phyloP scores from a whole-genome alignment of 148 eudicot genomes.

The Chenopodium berlandieri region DNA sequence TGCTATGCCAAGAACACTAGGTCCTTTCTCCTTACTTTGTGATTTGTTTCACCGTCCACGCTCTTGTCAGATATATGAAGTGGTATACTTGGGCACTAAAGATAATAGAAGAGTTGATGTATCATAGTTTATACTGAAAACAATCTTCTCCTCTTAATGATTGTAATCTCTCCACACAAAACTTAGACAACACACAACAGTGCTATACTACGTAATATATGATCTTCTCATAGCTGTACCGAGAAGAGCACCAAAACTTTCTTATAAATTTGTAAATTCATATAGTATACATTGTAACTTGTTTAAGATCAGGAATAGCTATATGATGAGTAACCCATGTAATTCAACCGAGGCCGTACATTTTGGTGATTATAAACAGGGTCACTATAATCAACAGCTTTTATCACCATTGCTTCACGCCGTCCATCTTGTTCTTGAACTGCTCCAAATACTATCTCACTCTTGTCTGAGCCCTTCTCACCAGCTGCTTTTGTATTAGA shows the following conservation, averaged over 20 bases:
- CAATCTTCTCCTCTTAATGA: neutral
- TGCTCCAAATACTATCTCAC: slow-evolving; percentile 84
- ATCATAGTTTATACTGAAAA: neutral
- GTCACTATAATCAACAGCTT: slow-evolving; percentile 79
- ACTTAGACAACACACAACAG: neutral
- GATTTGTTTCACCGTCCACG: neutral
- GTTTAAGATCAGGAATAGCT: slow-evolving; percentile 33
- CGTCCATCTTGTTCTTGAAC: slow-evolving; percentile 76
- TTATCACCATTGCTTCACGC: slow-evolving; percentile 72
- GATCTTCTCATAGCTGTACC: slow-evolving; percentile 7
- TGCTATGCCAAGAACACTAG: neutral
- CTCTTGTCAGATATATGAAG: neutral
- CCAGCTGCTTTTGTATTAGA: slow-evolving; percentile 45
- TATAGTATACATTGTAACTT: neutral
- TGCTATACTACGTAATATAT: neutral
- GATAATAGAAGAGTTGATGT: neutral
- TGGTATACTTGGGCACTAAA: neutral
- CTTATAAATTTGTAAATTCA: neutral
- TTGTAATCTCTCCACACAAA: neutral
- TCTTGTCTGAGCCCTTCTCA: slow-evolving; percentile 55
- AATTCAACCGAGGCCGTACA: slow-evolving; percentile 65
- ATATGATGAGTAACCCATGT: slow-evolving; percentile 70
- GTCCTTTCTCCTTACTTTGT: neutral
- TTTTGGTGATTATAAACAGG: slow-evolving; percentile 46
- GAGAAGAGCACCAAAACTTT: neutral